These are phyloP conservation scores for Pezizomycotina sp. DNA, from an alignment of 2,329 filamentous ascomycete species.

Conservation along the genomic window DNA sequence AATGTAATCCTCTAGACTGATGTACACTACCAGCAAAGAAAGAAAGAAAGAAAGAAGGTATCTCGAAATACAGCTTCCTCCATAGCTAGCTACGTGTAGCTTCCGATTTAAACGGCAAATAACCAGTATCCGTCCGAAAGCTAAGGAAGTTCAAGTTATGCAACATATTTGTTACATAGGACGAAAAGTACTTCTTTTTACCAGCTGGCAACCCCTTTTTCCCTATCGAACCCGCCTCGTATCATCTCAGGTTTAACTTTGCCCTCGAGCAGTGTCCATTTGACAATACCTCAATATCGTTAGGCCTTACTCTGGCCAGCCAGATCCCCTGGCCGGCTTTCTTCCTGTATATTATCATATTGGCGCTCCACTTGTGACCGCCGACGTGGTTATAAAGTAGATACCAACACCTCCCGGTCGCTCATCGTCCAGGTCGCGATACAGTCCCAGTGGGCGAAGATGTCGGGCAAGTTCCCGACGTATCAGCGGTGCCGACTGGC, in stretches of 20 bases:
- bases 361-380: slow-evolving; percentile 90
- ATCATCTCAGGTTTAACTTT: slow-evolving; percentile 89
- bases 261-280: slow-evolving; percentile 77
- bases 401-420: slow-evolving; percentile 83
- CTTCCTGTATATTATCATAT: slow-evolving; percentile 73
- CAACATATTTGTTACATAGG: no score
- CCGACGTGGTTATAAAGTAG: slow-evolving; percentile 96
- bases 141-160: no score
- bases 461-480: slow-evolving; percentile 78
- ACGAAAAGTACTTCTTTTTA: slow-evolving; percentile 31
- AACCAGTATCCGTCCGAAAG: no score
- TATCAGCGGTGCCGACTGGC: slow-evolving; percentile 81
- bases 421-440: slow-evolving; percentile 74
- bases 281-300: slow-evolving; percentile 51
- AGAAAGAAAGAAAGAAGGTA: no score
- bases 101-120: no score
- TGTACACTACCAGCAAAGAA: no score
- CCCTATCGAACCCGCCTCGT: slow-evolving; percentile 76
- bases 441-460: slow-evolving; percentile 65
- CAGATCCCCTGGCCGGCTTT: slow-evolving; percentile 26
- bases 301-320: slow-evolving; percentile 24
- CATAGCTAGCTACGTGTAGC: no score
- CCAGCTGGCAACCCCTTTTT: slow-evolving; percentile 73
- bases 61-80: no score
- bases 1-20: no score